Base-by-base conservation (phyloP, 306 rosid species). In the Sicyos edulis region DNA sequence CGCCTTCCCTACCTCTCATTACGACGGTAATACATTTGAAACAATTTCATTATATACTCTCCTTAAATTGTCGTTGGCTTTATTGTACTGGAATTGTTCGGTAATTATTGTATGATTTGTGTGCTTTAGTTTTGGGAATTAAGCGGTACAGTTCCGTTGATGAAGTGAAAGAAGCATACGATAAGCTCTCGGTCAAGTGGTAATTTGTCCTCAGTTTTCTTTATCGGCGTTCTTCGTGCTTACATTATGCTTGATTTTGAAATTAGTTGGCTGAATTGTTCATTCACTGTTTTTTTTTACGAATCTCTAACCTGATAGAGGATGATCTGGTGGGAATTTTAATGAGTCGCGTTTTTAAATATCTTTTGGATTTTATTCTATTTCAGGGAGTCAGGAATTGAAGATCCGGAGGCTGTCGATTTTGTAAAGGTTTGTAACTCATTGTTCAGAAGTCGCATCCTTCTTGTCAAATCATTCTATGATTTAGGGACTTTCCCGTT, bases 1-100 rank as follows among this genome's bases (percentile, higher is more conserved):
- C 37, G 83, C 96, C 26, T 92, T 85, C 66, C 98, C 96, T 79
- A 74, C 86, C 54, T 86, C 98, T 55, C 91, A 90, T 55, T 92
- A 90, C 75, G 96, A 88, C 61, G 88, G 98, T 88, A 29, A 77
- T 8, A 58, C 70, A 57, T 64, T 12, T 11, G 51, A 40, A 42
- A 3, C 15, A 42, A 5, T 20, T 40, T 65, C 71, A 19, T 20
- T 44, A 2, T 65, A 40, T 19, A 40, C 1, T 17, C 1, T 40
- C 12, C 58, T 58, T 55, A 32, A 32, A 32, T 32, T 32, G n/a
- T 32, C 37, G 37, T 32, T 32, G 2, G 37, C 5, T 32, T 2
- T 32, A 32, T 50, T 62, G 0, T 77, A n/a, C n/a, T 40, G 69
- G 50, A 20, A 32, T 17, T 22, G 54, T 75, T 71, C 12, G n/a